Base-by-base conservation (phyloP, 495 filamentous ascomycete genomes). In the Aspergillus haitiensis region DNA sequence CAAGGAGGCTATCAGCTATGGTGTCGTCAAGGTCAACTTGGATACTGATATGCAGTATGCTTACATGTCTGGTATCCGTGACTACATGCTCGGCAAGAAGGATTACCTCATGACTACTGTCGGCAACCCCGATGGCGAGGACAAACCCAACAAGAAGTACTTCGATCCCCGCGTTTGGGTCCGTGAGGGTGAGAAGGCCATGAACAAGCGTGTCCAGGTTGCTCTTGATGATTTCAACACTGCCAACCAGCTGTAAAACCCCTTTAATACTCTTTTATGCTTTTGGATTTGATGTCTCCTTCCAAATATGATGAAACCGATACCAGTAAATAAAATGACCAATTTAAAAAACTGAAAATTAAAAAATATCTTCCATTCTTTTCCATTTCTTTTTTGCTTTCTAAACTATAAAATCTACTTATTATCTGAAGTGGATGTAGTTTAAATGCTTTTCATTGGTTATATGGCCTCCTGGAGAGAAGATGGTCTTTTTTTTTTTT, bases 101-200 rank as follows among this genome's bases (percentile, higher is more conserved):
- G 93, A 98, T 61, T 98, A 97, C 82, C 72, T 99, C 63, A 77
- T 81, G 78, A 80, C 80, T 35, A 84, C 88, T 64, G 88, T 98
- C 67, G 94, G 95, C 67, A 98, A 98, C 83, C 94, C 95, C 50
- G 93, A 98, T 27, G 95, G 93, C 55, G 82, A 83, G 27, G 89
- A 93, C 80, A 97, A 97, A 86, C 94, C 94, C 65, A 98, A 98
- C 85, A 98, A 98, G 88, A 97, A 97, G 83, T 93, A 83, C 86
- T 98, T 94, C 77, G 93, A 97, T 68, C 88, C 87, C 59, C 75
- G 81, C 59, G 76, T 81, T 45, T 82, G 81, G 78, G 88, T 98
- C 48, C 89, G 93, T 60, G 92, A 95, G 81, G 93, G 93, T 68
- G 93, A 98, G 85, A 94, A 97, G 86, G 94, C 88, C 69, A 98